Percentiles rank a stretch among this genome's conserved stretches.
Evolutionary conservation across 306 rosid species (phyloP).

Genomic region (Begonia peltatifolia): DNA sequence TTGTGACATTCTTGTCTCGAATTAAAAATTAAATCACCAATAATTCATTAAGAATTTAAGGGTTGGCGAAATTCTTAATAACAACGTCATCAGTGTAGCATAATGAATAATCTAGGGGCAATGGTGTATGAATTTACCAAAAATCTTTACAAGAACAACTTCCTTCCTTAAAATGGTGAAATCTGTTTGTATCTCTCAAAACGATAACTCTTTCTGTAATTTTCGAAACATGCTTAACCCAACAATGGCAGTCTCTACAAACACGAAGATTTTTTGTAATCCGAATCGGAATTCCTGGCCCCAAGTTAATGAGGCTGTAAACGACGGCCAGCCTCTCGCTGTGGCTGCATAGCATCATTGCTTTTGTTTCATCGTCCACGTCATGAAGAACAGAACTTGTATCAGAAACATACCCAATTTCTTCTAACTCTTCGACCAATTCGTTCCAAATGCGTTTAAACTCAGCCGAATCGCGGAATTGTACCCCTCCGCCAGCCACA

Average conservation of each 20-base stretch:
- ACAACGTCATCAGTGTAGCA: no score
- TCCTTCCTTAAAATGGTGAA: constrained; percentile 13
- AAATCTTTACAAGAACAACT: constrained; percentile 46
- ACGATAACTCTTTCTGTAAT: constrained; percentile 28
- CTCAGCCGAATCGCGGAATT: constrained; percentile 29
- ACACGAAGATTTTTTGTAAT: constrained; percentile 44
- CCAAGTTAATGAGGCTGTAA: constrained; percentile 29
- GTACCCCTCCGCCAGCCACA: constrained; percentile 37
- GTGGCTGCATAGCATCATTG: constrained; percentile 38
- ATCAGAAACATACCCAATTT: constrained; percentile 26
- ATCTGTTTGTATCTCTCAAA: constrained; percentile 43
- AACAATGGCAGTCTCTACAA: constrained; percentile 46
- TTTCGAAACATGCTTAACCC: constrained; percentile 41
- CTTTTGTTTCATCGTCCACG: constrained; percentile 28
- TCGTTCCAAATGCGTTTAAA: constrained; percentile 28
- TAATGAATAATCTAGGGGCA: no score
- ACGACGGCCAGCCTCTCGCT: constrained; percentile 39
- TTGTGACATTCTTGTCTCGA: no score
- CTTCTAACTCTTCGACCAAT: constrained; percentile 19
- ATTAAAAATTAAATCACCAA: no score
- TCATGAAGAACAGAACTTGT: constrained; percentile 44
- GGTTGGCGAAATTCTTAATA: no score
- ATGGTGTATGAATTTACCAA: constrained; percentile 23
- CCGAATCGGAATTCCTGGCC: constrained; percentile 33
- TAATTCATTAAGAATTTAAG: no score